Evolutionary conservation across 768 basidiomycete genomes (phyloP).

Genomic region (Lentinula sp.): DNA sequence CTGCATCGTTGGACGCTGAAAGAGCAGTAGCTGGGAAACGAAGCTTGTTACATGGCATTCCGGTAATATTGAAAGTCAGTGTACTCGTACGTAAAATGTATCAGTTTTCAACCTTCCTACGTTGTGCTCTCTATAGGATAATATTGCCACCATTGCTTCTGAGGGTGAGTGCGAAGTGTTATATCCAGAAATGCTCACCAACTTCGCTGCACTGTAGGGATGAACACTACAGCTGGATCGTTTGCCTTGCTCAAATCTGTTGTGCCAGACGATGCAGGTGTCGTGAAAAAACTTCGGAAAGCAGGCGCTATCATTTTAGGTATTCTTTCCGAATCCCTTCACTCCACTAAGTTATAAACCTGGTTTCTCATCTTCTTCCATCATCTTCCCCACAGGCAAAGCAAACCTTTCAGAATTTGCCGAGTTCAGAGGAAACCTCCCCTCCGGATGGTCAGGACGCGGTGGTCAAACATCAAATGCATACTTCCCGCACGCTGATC

Average conservation of each 20-base stretch:
- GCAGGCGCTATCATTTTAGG: conserved; percentile 30
- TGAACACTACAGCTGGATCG: conserved; percentile 37
- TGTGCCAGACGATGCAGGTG: conserved; percentile 26
- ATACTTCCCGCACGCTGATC: conserved; percentile 45
- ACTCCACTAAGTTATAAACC: too few relatives aligned
- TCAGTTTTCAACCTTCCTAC: too few relatives aligned
- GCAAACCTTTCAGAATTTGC: conserved; percentile 36
- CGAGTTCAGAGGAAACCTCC: conserved; percentile 22
- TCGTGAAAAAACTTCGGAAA: conserved; percentile 22
- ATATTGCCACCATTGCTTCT: conserved; percentile 22
- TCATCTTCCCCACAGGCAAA: conserved; percentile 21
- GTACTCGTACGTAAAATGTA: too few relatives aligned
- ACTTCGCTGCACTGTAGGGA: conserved; percentile 15
- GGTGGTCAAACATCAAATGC: conserved; percentile 46
- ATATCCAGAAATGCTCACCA: neutral
- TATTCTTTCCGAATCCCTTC: neutral
- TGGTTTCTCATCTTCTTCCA: neutral
- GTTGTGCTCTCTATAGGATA: conserved; percentile 11
- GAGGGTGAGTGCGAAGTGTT: conserved; percentile 14
- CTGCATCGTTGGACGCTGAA: conserved; percentile 25
- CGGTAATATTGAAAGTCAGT: conserved; percentile 12
- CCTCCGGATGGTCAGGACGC: neutral
- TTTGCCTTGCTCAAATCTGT: conserved; percentile 27
- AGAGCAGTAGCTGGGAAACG: conserved; percentile 20
- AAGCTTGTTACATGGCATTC: conserved; percentile 31